Evolutionary conservation across 2,329 filamentous ascomycete genomes (phyloP).

Genomic region (Basipetospora sp.): DNA sequence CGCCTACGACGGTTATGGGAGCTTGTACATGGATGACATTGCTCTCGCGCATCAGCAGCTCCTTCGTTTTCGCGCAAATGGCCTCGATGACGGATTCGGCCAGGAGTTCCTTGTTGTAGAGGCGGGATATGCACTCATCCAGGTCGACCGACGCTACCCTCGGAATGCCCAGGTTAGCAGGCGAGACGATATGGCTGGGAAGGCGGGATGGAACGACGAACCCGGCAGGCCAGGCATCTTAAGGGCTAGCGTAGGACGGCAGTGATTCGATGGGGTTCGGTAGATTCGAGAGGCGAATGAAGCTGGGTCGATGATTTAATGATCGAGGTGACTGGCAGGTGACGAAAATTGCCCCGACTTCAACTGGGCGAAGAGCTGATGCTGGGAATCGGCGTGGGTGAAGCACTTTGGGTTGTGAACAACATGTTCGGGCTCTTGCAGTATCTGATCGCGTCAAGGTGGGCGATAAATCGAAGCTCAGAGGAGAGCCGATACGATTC

Average conservation of each 20-base stretch:
- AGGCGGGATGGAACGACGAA: background rate
- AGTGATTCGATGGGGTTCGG: background rate
- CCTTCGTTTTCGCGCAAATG: conserved; percentile 97
- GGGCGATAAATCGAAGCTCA: too few relatives aligned
- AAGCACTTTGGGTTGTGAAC: conserved; percentile 1
- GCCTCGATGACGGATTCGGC: conserved; percentile 97
- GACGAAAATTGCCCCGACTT: conserved; percentile 1
- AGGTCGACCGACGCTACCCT: conserved; percentile 78
- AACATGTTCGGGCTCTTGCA: conserved; percentile 7
- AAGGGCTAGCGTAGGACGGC: too few relatives aligned
- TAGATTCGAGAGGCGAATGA: too few relatives aligned
- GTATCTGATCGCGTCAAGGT: too few relatives aligned
- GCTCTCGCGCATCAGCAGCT: conserved; percentile 98
- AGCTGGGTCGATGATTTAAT: too few relatives aligned
- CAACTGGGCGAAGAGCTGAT: conserved; percentile 3
- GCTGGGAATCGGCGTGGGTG: conserved; percentile 3
- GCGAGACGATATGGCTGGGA: too few relatives aligned
- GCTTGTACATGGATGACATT: conserved; percentile 96
- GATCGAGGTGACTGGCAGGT: too few relatives aligned
- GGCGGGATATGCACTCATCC: conserved; percentile 91
- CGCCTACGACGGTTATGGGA: conserved; percentile 90
- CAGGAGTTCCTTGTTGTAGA: conserved; percentile 93
- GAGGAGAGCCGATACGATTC: too few relatives aligned
- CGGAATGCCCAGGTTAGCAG: conserved; percentile 5
- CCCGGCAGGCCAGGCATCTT: background rate